Percentiles rank a stretch among this genome's conserved stretches.
phyloP scores from a whole-genome alignment of 306 rosid species.

The Arachis hypogaea region DNA sequence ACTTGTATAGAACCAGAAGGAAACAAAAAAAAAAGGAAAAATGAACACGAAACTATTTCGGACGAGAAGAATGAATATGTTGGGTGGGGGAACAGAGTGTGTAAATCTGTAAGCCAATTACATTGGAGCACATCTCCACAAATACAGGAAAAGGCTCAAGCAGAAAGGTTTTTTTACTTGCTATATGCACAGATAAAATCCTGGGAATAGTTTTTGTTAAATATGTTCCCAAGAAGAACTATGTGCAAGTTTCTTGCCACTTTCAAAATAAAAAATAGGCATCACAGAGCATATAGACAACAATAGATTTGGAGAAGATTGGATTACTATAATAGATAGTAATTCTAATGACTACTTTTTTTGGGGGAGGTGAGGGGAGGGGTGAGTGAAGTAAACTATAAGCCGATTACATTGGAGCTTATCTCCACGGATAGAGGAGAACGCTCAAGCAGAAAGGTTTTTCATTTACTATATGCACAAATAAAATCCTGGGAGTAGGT shows the following conservation, averaged over 20 bases:
- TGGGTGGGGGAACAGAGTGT: no score
- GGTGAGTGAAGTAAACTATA: constrained; percentile 35
- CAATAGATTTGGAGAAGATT: neutral
- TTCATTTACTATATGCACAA: constrained; percentile 59
- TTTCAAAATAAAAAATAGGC: neutral
- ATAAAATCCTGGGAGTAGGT: constrained; percentile 70
- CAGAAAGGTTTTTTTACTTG: constrained; percentile 66
- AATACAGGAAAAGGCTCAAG: constrained; percentile 73
- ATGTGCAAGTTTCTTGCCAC: constrained; percentile 42
- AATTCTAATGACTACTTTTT: neutral
- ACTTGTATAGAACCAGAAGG: neutral
- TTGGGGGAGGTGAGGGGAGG: neutral
- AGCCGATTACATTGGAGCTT: constrained; percentile 87
- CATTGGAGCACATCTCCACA: constrained; percentile 85
- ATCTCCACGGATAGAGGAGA: constrained; percentile 61
- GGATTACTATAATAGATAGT: neutral
- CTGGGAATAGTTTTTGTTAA: constrained; percentile 44
- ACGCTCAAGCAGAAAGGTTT: constrained; percentile 89
- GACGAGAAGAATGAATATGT: no score
- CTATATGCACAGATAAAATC: constrained; percentile 84
- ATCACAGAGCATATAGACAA: neutral
- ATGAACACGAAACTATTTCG: neutral
- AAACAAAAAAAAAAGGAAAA: neutral
- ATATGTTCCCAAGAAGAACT: constrained; percentile 67
- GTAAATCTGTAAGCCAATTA: constrained; percentile 55